These are phyloP conservation scores for Diaporthe humulicola DNA, from an alignment of 2,329 filamentous ascomycete species.

Conservation along the genomic window DNA sequence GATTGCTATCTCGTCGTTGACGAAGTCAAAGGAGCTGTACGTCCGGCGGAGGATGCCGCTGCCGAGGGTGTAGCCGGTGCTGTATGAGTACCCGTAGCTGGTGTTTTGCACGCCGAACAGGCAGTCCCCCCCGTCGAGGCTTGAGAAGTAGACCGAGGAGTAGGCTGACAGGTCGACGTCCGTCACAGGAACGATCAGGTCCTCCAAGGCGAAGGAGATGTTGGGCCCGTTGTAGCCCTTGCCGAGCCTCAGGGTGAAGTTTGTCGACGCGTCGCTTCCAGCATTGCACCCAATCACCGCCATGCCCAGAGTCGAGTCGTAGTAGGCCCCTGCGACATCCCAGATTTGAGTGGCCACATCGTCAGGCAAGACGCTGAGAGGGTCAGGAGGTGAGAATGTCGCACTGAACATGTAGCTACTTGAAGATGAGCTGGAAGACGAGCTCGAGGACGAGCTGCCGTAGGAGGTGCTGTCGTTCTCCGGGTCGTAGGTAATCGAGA, in stretches of 20 bases:
- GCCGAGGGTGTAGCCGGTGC: conserved; percentile 42
- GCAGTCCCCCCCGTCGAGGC: conserved; percentile 40
- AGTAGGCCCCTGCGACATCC: conserved; percentile 46
- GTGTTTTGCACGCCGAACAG: conserved; percentile 49
- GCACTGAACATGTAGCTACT: conserved; percentile 37
- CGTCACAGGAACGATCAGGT: conserved; percentile 46
- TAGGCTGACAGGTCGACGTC: conserved; percentile 18
- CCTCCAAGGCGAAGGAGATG: conserved; percentile 44
- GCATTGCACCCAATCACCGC: conserved; percentile 47
- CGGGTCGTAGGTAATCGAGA: conserved; percentile 22
- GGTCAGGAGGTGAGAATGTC: conserved; percentile 42
- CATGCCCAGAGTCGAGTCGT: conserved; percentile 31
- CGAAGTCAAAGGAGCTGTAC: conserved; percentile 51
- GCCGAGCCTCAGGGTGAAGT: conserved; percentile 46
- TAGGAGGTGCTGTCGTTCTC: neutral
- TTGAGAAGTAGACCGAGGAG: neutral
- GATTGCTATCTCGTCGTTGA: conserved; percentile 49
- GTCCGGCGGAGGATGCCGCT: conserved; percentile 47
- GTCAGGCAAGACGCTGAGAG: conserved; percentile 45
- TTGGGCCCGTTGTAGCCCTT: conserved; percentile 43
- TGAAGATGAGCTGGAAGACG: conserved; percentile 1
- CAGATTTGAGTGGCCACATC: conserved; percentile 46
- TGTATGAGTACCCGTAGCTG: conserved; percentile 20
- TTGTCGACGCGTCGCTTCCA: conserved; percentile 40
- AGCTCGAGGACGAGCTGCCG: conserved; percentile 7